Evolutionary conservation across 352 stramenopile species (phyloP), one percentile per base, ranked within the genome.

Genomic region (Phytophthora pinifolia): DNA sequence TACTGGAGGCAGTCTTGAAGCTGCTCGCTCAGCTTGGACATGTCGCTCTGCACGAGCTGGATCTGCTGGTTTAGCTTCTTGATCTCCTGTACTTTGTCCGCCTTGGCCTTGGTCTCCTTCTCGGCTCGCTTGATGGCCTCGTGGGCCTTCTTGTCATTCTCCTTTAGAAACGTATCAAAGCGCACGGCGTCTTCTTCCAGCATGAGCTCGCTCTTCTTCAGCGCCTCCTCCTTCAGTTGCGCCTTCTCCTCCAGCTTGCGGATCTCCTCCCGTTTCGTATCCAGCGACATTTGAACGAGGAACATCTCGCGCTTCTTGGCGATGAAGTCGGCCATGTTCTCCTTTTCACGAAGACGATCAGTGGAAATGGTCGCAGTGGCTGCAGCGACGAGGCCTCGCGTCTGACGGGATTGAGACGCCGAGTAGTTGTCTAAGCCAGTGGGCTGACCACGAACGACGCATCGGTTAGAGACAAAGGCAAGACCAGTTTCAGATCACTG

Each of bases 291-390:
- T 53, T 95, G 94, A 15, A 98, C 88, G 1, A 98, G 79, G 58
- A 98, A 98, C 92, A 98, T 98, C 60, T 98, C 94, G 9, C 91
- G 81, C 72, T 98, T 98, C 78, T 98, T 98, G 7, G 83, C 81
- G 30, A 98, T 96, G 34, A 98, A 98, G 54, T 98, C 92, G 4
- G 86, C 62, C 89, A 98, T 98, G 64, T 93, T 97, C 54, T 98
- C 94, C 62, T 97, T 97, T 59, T 98, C 89, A 27, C 89, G 86
- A 17, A 94, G 76, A 3, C 91, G 75, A 38, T 97, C 86, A 29
- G 79, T 90, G 17, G 83, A 87, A 59, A 96, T 92, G 13, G 80
- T 82, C 2, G 83, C 79, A 0, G 86, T 94, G 1, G 87, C 87
- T 3, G 85, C 83, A 1, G 86, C 76, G 1, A 94, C 80, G 7